Evolutionary conservation across 257 asterid species (phyloP), one percentile per base, ranked within the genome.

Genomic region (Cynanchum wilfordii): DNA sequence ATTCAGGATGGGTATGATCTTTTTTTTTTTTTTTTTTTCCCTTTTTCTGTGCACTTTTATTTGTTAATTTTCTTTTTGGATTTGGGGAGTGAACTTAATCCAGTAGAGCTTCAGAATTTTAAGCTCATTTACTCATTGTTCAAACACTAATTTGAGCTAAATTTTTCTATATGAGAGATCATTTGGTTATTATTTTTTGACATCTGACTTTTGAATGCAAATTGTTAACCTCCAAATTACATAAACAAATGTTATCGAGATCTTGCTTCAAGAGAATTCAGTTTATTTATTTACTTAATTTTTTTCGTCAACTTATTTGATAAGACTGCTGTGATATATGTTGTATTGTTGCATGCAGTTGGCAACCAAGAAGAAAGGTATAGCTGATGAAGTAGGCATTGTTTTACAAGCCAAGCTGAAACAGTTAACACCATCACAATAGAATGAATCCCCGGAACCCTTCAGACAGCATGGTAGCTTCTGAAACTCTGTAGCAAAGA

Each of bases 341-440:
- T 40, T 42, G 8, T 42, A 8, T 42, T n/a, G 47, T 55, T 42
- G 63, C 71, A 66, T 79, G 84, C 95, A 92, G 97, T 95, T 90
- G 49, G 89, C 97, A 3, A 62, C 92, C 7, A 89, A 89, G 83
- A 87, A 92, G 95, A 90, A 85, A 82, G 80, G 88, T 71, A 80
- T 90, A 78, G 95, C 95, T 38, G 96, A 90, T 75, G 98, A 92
- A 78, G 89, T 86, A 17, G 93, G 93, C 52, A 83, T 86, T 51
- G 84, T 89, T 68, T 85, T 92, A 80, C 97, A 87, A 82, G 95
- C 93, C 20, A 90, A 90, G 78, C 60, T 89, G 85, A 87, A 79
- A 82, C 93, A 85, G 40, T 66, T 86, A 64, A 79, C 87, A 66
- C 85, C 91, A 3, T 30, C 88, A 33, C 89, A 85, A 54, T 87